Conservation (phyloP, 2,329 filamentous ascomycete genomes). For the Venturia effusa region DNA sequence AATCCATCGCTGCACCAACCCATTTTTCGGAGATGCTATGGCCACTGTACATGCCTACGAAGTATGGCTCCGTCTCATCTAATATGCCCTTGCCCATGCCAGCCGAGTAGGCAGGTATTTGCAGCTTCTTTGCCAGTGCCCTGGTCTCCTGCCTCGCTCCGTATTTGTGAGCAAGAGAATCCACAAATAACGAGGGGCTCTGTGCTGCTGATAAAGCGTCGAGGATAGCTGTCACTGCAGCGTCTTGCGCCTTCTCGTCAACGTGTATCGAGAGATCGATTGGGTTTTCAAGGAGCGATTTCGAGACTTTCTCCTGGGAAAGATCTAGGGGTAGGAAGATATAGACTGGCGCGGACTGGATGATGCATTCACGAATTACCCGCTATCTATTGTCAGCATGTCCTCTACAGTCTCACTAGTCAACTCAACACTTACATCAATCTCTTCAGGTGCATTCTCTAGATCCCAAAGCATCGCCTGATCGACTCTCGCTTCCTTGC, state of each 20-base stretch:
- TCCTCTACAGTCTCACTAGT: not conserved
- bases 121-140: slow-evolving; percentile 23
- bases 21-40: slow-evolving; percentile 24
- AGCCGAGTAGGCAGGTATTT: slow-evolving; percentile 27
- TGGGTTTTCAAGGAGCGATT: slow-evolving; percentile 24
- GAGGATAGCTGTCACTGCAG: slow-evolving; percentile 25
- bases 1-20: slow-evolving; percentile 25
- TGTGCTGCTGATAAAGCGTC: slow-evolving; percentile 23
- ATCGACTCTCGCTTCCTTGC: not conserved
- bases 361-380: slow-evolving; percentile 31
- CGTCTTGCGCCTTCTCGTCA: slow-evolving; percentile 18
- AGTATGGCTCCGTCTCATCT: slow-evolving; percentile 30
- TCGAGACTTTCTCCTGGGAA: slow-evolving; percentile 25
- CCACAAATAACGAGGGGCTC: slow-evolving; percentile 28
- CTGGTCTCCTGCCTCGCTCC: slow-evolving; percentile 24
- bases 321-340: slow-evolving; percentile 35
- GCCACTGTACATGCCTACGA: slow-evolving; percentile 32
- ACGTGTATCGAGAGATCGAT: slow-evolving; percentile 24
- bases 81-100: slow-evolving; percentile 34
- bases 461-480: slow-evolving; percentile 29
- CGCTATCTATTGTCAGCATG: slow-evolving; percentile 16
- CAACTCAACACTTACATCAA: slow-evolving; percentile 22
- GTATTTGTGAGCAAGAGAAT: slow-evolving; percentile 29
- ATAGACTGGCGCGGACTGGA: slow-evolving; percentile 30
- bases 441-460: slow-evolving; percentile 29